phyloP scores from a whole-genome alignment of 1,284 basidiomycete genomes.

The Omphalotus olearius region DNA sequence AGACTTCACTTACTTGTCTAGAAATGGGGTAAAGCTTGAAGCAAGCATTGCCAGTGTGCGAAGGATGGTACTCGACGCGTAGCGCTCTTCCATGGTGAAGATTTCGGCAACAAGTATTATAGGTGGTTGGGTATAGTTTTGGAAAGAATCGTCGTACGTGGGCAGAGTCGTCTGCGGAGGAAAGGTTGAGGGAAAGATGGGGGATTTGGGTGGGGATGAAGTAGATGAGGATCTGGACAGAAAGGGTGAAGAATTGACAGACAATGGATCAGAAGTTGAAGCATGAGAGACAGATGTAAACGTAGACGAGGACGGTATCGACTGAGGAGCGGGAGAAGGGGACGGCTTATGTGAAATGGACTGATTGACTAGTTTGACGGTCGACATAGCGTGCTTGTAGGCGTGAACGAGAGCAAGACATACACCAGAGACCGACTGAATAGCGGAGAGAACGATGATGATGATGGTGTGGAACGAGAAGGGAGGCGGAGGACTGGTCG shows the following conservation, averaged over 20 bases:
- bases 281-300: slow-evolving; percentile 17
- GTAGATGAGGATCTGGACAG: slow-evolving; percentile 16
- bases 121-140: slow-evolving; percentile 31
- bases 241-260: slow-evolving; percentile 1
- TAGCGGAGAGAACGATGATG: slow-evolving; percentile 63
- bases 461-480: slow-evolving; percentile 59
- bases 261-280: slow-evolving; percentile 2
- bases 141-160: slow-evolving; percentile 12
- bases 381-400: slow-evolving; percentile 60
- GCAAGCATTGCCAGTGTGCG: slow-evolving; percentile 33
- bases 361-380: slow-evolving; percentile 64
- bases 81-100: slow-evolving; percentile 40
- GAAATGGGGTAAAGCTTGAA: slow-evolving; percentile 37
- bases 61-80: slow-evolving; percentile 38
- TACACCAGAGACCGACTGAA: slow-evolving; percentile 66
- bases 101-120: slow-evolving; percentile 47
- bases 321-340: background rate
- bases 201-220: slow-evolving; percentile 10
- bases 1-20: slow-evolving; percentile 43
- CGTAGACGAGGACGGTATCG: slow-evolving; percentile 15
- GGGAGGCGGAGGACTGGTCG: slow-evolving; percentile 25
- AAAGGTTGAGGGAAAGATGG: slow-evolving; percentile 11
- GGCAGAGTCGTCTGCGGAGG: background rate
- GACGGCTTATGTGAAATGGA: slow-evolving; percentile 22
- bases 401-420: slow-evolving; percentile 63